A percentile compares a stretch with the other conserved stretches of the same genome.
phyloP scores from a whole-genome alignment of 257 asterid genomes.

The Cruciata laevipes region DNA sequence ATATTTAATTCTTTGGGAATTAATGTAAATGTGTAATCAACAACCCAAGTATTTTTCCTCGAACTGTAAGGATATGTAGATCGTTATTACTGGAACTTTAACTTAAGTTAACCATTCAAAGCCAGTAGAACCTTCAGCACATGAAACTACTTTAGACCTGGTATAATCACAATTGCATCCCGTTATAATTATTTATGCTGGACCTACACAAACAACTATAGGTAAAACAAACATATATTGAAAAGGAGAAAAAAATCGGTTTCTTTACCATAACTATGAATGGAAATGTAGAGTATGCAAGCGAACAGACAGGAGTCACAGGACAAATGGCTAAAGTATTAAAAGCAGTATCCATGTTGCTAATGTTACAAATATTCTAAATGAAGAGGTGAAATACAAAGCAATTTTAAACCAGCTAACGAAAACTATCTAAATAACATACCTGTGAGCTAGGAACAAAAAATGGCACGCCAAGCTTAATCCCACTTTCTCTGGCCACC shows the following conservation, averaged over 20 bases:
- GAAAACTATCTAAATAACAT: constrained; percentile 20
- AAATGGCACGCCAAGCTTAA: constrained; percentile 79
- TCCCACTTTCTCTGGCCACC: constrained; percentile 64
- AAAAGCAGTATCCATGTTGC: not conserved
- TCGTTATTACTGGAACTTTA: no score
- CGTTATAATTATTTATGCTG: no score
- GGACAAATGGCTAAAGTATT: not conserved
- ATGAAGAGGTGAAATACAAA: not conserved
- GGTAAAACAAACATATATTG: no score
- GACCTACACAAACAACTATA: no score
- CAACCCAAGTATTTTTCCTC: no score
- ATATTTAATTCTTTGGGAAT: no score
- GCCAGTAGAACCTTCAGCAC: not conserved
- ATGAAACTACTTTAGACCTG: not conserved
- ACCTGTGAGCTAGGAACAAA: constrained; percentile 99
- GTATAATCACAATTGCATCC: no score
- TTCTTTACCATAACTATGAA: not conserved
- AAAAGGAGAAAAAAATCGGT: no score
- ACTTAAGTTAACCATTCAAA: not conserved
- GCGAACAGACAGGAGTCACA: not conserved
- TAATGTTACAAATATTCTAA: not conserved
- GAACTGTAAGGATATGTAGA: no score
- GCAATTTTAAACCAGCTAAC: not conserved
- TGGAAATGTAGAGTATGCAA: not conserved
- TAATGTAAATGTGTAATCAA: no score